These are phyloP conservation scores for Daedaleopsis nitida DNA, from an alignment of 768 basidiomycete species.

Conservation along the genomic window DNA sequence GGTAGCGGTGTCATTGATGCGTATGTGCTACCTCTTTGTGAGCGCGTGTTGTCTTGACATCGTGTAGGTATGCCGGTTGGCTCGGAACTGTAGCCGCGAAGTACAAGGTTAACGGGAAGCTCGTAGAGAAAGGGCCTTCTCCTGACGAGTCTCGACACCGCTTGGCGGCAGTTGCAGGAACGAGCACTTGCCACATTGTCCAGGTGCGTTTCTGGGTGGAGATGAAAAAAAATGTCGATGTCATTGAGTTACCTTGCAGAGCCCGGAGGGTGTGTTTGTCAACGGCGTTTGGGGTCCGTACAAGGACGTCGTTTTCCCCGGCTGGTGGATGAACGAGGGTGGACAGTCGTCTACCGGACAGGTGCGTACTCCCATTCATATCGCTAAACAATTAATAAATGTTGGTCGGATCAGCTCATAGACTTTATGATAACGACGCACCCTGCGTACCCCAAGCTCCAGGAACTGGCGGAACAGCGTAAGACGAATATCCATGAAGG, in stretches of 20 bases:
- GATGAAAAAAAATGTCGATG: background rate
- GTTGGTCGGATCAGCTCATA: slow-evolving; percentile 58
- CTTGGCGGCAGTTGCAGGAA: slow-evolving; percentile 92
- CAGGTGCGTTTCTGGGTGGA: slow-evolving; percentile 60
- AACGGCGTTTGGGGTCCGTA: slow-evolving; percentile 94
- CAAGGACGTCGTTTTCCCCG: slow-evolving; percentile 87
- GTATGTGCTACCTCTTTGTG: slow-evolving; percentile 41
- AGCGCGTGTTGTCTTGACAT: slow-evolving; percentile 1
- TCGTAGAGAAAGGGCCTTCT: slow-evolving; percentile 55
- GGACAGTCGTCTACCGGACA: slow-evolving; percentile 99
- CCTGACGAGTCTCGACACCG: slow-evolving; percentile 79
- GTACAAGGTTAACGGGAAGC: slow-evolving; percentile 49
- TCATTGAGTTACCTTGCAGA: slow-evolving; percentile 43
- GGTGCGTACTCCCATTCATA: slow-evolving; percentile 37
- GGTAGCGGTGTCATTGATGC: slow-evolving; percentile 97
- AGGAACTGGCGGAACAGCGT: slow-evolving; percentile 60
- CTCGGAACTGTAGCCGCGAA: slow-evolving; percentile 91
- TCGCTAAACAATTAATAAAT: background rate
- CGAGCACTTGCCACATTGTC: slow-evolving; percentile 94
- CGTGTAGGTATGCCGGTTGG: slow-evolving; percentile 87
- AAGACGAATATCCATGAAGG: slow-evolving; percentile 61
- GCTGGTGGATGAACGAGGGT: slow-evolving; percentile 99
- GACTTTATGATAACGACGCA: slow-evolving; percentile 95
- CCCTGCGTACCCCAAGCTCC: slow-evolving; percentile 74
- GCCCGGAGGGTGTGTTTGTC: slow-evolving; percentile 81